Percentiles rank a stretch among this genome's conserved stretches.
These are phyloP conservation scores for Plectranthus barbatus DNA, from an alignment of 257 asterid species.

Conservation along the genomic window DNA sequence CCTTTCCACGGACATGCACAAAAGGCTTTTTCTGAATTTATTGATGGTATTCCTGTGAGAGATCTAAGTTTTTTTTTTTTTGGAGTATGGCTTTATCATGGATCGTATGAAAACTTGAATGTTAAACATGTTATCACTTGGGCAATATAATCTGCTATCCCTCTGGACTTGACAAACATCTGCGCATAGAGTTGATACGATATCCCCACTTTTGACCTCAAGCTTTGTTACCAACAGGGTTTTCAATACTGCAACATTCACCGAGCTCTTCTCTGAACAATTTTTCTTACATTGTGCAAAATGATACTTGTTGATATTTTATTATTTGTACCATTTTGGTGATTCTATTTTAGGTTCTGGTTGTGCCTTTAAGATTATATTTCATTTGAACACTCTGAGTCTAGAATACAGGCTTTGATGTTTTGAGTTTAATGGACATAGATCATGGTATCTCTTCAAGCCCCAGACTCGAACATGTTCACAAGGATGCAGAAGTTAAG, in stretches of 20 bases:
- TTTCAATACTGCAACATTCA: neutral
- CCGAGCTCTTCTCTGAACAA: neutral
- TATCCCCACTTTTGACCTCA: neutral
- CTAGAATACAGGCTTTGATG: conserved; percentile 8
- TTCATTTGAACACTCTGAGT: conserved; percentile 2
- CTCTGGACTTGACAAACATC: neutral
- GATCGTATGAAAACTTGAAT: neutral
- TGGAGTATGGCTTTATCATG: conserved; percentile 1
- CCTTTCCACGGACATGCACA: conserved; percentile 47
- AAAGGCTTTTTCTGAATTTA: conserved; percentile 34
- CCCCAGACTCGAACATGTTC: conserved; percentile 24
- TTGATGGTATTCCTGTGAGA: conserved; percentile 43
- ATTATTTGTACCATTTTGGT: neutral
- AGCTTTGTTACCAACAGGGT: conserved; percentile 11
- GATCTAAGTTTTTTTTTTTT: neutral
- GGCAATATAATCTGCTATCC: neutral
- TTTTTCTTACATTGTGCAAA: neutral
- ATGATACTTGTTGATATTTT: neutral
- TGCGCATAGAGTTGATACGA: neutral
- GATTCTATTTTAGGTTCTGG: neutral
- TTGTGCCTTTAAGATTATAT: conserved; percentile 8
- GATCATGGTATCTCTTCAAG: conserved; percentile 39
- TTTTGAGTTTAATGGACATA: conserved; percentile 22
- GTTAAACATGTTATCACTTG: neutral
- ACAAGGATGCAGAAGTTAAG: conserved; percentile 28